phyloP scores from a whole-genome alignment of 2,329 filamentous ascomycete genomes.

The Xenosphaeropsis pyriputrescens region DNA sequence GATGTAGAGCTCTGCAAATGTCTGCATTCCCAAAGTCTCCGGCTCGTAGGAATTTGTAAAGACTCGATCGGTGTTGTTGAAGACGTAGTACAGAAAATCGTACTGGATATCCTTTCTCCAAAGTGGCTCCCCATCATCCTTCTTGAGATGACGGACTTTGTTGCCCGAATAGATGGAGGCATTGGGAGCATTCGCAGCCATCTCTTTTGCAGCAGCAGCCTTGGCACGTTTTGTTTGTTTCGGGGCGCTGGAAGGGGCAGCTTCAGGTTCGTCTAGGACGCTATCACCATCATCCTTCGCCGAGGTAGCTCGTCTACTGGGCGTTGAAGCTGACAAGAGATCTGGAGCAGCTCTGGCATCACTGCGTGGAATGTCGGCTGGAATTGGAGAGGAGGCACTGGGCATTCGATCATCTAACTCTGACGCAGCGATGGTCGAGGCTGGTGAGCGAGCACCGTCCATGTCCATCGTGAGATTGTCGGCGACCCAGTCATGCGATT shows the following conservation, averaged over 20 bases:
- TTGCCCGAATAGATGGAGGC: slow-evolving; percentile 15
- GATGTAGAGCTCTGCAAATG: slow-evolving; percentile 92
- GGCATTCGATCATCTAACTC: slow-evolving; percentile 15
- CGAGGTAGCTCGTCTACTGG: slow-evolving; percentile 9
- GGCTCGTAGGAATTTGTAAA: slow-evolving; percentile 87
- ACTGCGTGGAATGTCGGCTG: slow-evolving; percentile 11
- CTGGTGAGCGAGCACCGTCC: slow-evolving; percentile 8
- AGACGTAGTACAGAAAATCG: slow-evolving; percentile 69
- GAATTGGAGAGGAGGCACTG: slow-evolving; percentile 13
- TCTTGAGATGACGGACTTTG: slow-evolving; percentile 77
- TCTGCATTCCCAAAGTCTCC: slow-evolving; percentile 42
- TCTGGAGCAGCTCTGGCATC: slow-evolving; percentile 6
- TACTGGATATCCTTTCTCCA: slow-evolving; percentile 84
- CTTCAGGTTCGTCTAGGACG: slow-evolving; percentile 17
- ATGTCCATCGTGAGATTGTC: slow-evolving; percentile 6
- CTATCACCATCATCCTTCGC: slow-evolving; percentile 6
- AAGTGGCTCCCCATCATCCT: slow-evolving; percentile 74
- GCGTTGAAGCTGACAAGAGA: background rate
- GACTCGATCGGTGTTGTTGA: slow-evolving; percentile 57
- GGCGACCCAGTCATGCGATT: background rate
- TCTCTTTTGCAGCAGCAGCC: slow-evolving; percentile 6
- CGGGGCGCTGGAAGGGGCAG: slow-evolving; percentile 3
- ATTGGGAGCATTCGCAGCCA: slow-evolving; percentile 4
- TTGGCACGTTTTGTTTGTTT: slow-evolving; percentile 10
- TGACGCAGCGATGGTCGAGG: slow-evolving; percentile 15